These are phyloP conservation scores for Globisporangium yorkense DNA, from an alignment of 352 stramenopile species.

Conservation along the genomic window DNA sequence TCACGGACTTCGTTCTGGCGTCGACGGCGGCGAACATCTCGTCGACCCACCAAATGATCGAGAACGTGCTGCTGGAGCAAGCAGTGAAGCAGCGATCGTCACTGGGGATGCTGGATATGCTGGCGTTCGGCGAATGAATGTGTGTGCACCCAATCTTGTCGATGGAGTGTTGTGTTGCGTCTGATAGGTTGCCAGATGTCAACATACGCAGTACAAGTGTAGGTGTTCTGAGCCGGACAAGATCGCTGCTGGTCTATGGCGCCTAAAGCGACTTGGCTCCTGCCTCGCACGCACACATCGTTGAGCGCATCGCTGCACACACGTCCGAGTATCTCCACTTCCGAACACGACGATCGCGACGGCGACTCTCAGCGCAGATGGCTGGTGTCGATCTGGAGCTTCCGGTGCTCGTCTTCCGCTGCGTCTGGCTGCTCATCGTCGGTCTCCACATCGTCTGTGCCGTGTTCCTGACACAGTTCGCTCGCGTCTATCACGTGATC, in stretches of 20 bases:
- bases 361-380: not conserved
- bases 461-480: conserved; percentile 2
- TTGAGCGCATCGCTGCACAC: too few species aligned
- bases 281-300: too few species aligned
- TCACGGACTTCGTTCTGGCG: conserved; percentile 38
- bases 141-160: too few species aligned
- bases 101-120: too few species aligned
- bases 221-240: too few species aligned
- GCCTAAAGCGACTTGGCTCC: too few species aligned
- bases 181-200: too few species aligned
- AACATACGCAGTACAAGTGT: too few species aligned
- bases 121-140: too few species aligned
- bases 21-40: conserved; percentile 27
- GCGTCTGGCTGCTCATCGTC: conserved; percentile 1
- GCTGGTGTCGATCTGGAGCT: not conserved
- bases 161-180: too few species aligned
- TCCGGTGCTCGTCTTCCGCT: not conserved
- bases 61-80: conserved; percentile 40
- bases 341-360: not conserved
- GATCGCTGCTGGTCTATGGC: too few species aligned
- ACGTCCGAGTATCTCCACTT: too few species aligned
- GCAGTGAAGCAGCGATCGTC: not conserved
- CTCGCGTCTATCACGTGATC: not conserved
- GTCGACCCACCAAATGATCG: conserved; percentile 36
- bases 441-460: conserved; percentile 5